Conservation (phyloP, 768 basidiomycete species). For the Tylopilus plumbeoviolaceoides region DNA sequence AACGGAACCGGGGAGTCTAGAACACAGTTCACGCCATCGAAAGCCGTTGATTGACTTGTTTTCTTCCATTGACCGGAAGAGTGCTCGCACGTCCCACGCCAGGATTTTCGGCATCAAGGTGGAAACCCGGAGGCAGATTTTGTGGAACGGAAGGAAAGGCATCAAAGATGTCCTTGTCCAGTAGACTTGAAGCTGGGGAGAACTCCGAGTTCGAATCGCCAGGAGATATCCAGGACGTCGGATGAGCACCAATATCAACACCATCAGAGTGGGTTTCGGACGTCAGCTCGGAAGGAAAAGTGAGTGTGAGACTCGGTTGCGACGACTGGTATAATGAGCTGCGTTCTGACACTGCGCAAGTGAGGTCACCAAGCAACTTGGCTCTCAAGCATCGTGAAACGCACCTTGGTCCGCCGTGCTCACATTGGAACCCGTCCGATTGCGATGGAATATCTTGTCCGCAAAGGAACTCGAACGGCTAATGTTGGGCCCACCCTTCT, state of each 20-base stretch:
- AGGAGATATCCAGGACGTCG: conserved; percentile 47
- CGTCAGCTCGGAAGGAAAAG: conserved; percentile 20
- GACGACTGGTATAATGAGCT: conserved; percentile 26
- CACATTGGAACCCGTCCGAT: conserved; percentile 49
- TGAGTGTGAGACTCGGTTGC: conserved; percentile 20
- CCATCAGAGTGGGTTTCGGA: conserved; percentile 10
- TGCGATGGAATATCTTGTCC: conserved; percentile 53
- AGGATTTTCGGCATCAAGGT: conserved; percentile 11
- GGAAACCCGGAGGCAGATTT: conserved; percentile 35
- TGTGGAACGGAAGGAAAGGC: conserved; percentile 70
- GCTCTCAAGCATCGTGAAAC: conserved; percentile 17
- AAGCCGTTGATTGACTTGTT: conserved; percentile 21
- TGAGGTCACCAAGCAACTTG: neutral
- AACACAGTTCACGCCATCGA: conserved; percentile 19
- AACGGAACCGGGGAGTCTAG: conserved; percentile 7
- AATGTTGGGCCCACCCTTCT: conserved; percentile 41
- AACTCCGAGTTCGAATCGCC: conserved; percentile 38
- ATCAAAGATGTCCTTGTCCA: conserved; percentile 62
- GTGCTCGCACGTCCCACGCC: conserved; percentile 21
- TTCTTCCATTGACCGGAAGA: conserved; percentile 26
- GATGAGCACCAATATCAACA: conserved; percentile 25
- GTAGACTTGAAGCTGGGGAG: conserved; percentile 34
- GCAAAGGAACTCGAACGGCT: conserved; percentile 57
- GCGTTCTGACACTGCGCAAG: conserved; percentile 18
- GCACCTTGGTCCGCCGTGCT: conserved; percentile 45